phyloP scores from a whole-genome alignment of 2,329 filamentous ascomycete species.

The Talaromyces sp. region DNA sequence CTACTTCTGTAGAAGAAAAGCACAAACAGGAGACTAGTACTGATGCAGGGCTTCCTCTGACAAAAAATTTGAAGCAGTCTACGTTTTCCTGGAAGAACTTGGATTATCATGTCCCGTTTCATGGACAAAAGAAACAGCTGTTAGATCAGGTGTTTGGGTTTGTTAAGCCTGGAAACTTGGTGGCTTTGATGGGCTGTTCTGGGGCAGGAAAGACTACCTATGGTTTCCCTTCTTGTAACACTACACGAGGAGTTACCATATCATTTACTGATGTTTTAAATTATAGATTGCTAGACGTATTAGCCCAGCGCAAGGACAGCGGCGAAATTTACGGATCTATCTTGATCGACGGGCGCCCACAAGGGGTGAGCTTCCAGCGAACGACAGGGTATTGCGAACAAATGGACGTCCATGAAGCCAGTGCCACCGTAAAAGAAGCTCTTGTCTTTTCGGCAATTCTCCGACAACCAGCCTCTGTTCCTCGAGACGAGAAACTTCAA shows the following conservation, averaged over 20 bases:
- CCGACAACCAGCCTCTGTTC: slow-evolving; percentile 52
- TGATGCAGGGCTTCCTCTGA: slow-evolving; percentile 22
- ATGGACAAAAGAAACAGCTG: slow-evolving; percentile 42
- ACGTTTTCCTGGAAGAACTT: slow-evolving; percentile 79
- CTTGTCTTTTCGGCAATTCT: slow-evolving; percentile 60
- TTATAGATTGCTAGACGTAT: slow-evolving; percentile 36
- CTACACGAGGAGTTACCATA: background rate
- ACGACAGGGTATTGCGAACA: slow-evolving; percentile 54
- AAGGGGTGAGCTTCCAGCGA: slow-evolving; percentile 44
- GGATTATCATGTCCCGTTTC: slow-evolving; percentile 58
- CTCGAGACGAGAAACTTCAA: slow-evolving; percentile 55
- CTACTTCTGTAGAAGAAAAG: background rate
- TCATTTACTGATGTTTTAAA: background rate
- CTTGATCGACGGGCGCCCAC: slow-evolving; percentile 38
- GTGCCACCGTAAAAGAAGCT: slow-evolving; percentile 60
- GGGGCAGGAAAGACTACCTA: slow-evolving; percentile 57
- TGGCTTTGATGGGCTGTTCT: slow-evolving; percentile 75
- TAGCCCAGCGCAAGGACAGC: slow-evolving; percentile 40
- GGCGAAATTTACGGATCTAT: slow-evolving; percentile 39
- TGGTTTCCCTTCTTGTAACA: slow-evolving; percentile 3
- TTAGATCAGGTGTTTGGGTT: slow-evolving; percentile 62
- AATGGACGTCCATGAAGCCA: slow-evolving; percentile 60
- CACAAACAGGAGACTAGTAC: background rate
- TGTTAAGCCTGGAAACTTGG: slow-evolving; percentile 69
- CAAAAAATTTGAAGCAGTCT: slow-evolving; percentile 61